Evolutionary conservation across 306 rosid species (phyloP).

Genomic region (Oemleria cerasiformis): DNA sequence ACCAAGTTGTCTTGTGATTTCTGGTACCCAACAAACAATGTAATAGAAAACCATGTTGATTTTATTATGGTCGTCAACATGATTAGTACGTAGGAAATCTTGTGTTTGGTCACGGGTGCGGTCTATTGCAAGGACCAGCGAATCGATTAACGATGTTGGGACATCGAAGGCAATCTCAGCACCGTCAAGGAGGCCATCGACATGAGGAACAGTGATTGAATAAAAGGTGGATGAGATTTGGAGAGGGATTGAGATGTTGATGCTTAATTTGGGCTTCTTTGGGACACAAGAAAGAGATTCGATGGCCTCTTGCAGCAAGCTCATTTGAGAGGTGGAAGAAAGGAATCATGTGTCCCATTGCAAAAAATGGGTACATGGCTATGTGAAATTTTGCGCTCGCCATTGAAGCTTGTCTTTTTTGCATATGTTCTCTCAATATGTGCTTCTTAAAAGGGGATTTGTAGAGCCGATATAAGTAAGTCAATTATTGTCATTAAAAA

Average conservation of each 20-base stretch:
- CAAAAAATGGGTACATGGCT: slow-evolving; percentile 52
- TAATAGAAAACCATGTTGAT: slow-evolving; percentile 43
- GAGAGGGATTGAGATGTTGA: slow-evolving; percentile 28
- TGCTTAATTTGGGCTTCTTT: slow-evolving; percentile 24
- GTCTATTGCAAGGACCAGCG: slow-evolving; percentile 38
- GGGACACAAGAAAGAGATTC: slow-evolving; percentile 33
- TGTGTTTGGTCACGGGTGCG: slow-evolving; percentile 5
- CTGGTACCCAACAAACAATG: slow-evolving; percentile 41
- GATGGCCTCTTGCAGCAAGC: slow-evolving; percentile 46
- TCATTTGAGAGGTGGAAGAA: slow-evolving; percentile 45
- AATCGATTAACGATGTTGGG: slow-evolving; percentile 3
- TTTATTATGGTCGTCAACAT: background rate
- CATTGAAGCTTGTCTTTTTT: no score
- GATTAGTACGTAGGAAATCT: background rate
- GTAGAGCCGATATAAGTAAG: no score
- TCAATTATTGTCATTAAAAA: no score
- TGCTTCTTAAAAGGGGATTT: no score
- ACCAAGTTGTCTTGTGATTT: slow-evolving; percentile 15
- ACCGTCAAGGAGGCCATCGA: slow-evolving; percentile 42
- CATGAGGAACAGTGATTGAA: slow-evolving; percentile 32
- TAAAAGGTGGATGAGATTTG: slow-evolving; percentile 42
- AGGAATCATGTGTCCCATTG: slow-evolving; percentile 48
- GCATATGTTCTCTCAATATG: no score
- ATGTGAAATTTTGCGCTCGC: slow-evolving; percentile 18
- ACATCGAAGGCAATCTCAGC: slow-evolving; percentile 48